These are phyloP conservation scores for Wickerhamomyces pijperi DNA, from an alignment of 805 yeast genomes.

Conservation along the genomic window DNA sequence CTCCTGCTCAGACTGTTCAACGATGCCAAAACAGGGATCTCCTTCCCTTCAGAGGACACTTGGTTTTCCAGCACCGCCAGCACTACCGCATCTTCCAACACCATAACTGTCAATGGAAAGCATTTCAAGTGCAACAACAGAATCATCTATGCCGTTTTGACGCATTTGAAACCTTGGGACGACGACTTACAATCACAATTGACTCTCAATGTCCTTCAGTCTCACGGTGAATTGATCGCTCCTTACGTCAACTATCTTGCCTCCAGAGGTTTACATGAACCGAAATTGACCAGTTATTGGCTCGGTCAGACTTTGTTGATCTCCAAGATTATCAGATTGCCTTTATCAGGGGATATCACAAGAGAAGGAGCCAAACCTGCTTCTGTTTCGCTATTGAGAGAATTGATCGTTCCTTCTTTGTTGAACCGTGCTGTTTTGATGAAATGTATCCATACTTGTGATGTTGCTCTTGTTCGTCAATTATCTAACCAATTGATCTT, in stretches of 20 bases:
- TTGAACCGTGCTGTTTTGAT: conserved; percentile 45
- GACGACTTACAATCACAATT: conserved; percentile 51
- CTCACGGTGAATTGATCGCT: conserved; percentile 60
- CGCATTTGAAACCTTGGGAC: conserved; percentile 73
- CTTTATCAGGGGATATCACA: conserved; percentile 34
- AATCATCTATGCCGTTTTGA: conserved; percentile 49
- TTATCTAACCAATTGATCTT: conserved; percentile 50
- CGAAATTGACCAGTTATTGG: conserved; percentile 75
- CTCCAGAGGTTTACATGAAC: conserved; percentile 66
- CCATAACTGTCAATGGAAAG: conserved; percentile 35
- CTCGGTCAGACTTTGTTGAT: conserved; percentile 58
- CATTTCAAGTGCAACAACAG: conserved; percentile 57
- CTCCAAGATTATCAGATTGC: conserved; percentile 45
- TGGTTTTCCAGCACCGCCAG: conserved; percentile 30
- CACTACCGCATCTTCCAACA: conserved; percentile 4
- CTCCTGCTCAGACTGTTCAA: conserved; percentile 40
- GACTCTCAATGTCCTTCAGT: conserved; percentile 34
- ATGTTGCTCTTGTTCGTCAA: conserved; percentile 44
- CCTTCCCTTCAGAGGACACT: conserved; percentile 32
- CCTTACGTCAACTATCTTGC: conserved; percentile 53
- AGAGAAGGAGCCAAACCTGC: conserved; percentile 10
- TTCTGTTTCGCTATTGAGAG: conserved; percentile 27
- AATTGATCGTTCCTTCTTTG: conserved; percentile 54
- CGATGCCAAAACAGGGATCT: conserved; percentile 36
- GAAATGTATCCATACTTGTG: conserved; percentile 46